phyloP scores from a whole-genome alignment of 2,329 filamentous ascomycete genomes.

The Harringtonia lauricola region DNA sequence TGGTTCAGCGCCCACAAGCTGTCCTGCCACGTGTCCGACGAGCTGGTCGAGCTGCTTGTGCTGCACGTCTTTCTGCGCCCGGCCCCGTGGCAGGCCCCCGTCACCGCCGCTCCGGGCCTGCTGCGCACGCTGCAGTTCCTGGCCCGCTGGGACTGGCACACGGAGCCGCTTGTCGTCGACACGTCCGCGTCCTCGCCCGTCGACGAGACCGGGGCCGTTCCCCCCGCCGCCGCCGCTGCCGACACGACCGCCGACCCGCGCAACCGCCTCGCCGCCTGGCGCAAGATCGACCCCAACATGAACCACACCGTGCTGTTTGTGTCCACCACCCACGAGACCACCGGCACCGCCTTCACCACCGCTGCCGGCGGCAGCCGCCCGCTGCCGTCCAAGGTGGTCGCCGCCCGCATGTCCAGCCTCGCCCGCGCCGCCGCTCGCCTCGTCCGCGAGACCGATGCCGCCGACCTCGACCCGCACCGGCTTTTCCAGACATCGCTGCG shows the following conservation, averaged over 20 bases:
- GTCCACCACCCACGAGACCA: constrained; percentile 66
- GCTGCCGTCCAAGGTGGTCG: constrained; percentile 67
- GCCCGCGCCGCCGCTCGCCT: constrained; percentile 64
- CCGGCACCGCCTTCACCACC: constrained; percentile 76
- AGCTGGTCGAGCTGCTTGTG: constrained; percentile 76
- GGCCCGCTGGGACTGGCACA: constrained; percentile 84
- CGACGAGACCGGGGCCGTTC: constrained; percentile 21
- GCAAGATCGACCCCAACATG: constrained; percentile 80
- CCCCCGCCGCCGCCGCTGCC: constrained; percentile 15
- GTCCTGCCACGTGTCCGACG: constrained; percentile 60
- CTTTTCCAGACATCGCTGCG: constrained; percentile 63
- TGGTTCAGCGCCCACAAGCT: constrained; percentile 87
- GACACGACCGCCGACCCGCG: constrained; percentile 1
- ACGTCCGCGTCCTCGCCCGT: constrained; percentile 35
- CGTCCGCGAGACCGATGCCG: constrained; percentile 34
- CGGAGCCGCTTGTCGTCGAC: constrained; percentile 72
- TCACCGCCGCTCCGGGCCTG: constrained; percentile 69
- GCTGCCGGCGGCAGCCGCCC: constrained; percentile 24
- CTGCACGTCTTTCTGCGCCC: constrained; percentile 70
- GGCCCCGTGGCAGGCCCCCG: constrained; percentile 69
- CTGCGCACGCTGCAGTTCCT: constrained; percentile 70
- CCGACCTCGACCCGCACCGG: constrained; percentile 37
- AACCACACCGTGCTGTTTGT: constrained; percentile 73
- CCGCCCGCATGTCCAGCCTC: constrained; percentile 70
- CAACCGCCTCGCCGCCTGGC: constrained; percentile 70